Evolutionary conservation across 2,329 filamentous ascomycete species (phyloP), one percentile per base, ranked within the genome.

Genomic region (Cladophialophora chaetospira): DNA sequence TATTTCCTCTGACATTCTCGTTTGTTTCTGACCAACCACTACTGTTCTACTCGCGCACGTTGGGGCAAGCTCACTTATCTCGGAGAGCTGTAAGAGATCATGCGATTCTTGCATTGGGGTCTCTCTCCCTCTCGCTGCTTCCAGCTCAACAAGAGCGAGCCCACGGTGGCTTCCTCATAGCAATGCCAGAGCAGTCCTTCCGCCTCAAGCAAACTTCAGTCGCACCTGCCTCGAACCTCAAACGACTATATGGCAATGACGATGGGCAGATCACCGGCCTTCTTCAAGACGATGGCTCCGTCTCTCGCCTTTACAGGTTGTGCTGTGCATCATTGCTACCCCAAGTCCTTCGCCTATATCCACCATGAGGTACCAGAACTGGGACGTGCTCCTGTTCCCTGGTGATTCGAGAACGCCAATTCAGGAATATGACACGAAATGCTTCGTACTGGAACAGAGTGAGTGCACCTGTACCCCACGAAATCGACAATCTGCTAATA

Each of bases 351-450:
- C n/a, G 43, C 26, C 40, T 8, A 26, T 31, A 11, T 26, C 52
- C 72, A 79, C 66, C 61, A 95, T 96, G 91, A 86, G 90, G 57
- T 95, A 88, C 78, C 83, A 90, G 65, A 85, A 90, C 67, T 95
- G 90, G 91, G 91, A 96, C 67, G 82, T 94, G 53, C 82, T 95
- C 40, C 78, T 95, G 60, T 95, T 95, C 70, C 87, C 89, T 0
- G 75, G 77, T 72, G 80, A 82, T 59, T 85, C 80, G 65, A 86
- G 84, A 65, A 75, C 88, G 10, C 91, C 91, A 1, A 73, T 92
- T 53, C 88, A 89, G 71, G 91, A 95, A 72, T 96, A 94, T 79
- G 87, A 85, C 68, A 89, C 89, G 5, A 80, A 83, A 59, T 95
- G 89, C 70, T 87, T 88, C 69, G 84, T 87, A 28, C 44, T 64